Evolutionary conservation across 2,329 filamentous ascomycete species (phyloP).

Genomic region (Gaeumannomyces tritici): DNA sequence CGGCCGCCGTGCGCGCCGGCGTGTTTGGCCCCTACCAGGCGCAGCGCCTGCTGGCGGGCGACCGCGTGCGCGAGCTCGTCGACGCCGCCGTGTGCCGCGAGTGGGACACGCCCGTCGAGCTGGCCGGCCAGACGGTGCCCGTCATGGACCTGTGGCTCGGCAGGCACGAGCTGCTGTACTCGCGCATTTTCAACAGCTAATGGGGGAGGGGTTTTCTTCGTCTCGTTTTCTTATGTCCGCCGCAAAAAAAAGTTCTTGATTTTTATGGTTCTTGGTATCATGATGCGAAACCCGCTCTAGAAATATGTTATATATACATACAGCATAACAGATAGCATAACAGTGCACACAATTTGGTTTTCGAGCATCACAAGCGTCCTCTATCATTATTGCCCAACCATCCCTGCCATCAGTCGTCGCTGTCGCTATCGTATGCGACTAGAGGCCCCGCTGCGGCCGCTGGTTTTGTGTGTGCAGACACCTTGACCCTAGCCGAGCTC

Average conservation of each 20-base stretch:
- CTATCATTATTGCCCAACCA: not conserved
- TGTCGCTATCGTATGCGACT: slow-evolving; percentile 81
- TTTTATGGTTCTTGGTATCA: not conserved
- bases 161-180: slow-evolving; percentile 74
- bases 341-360: not conserved
- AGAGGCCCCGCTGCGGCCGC: slow-evolving; percentile 55
- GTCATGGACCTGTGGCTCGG: slow-evolving; percentile 77
- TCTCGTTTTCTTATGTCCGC: not conserved
- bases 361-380: not conserved
- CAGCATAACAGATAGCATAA: not conserved
- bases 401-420: slow-evolving; percentile 15
- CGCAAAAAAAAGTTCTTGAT: not conserved
- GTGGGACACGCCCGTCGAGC: slow-evolving; percentile 48
- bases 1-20: slow-evolving; percentile 66
- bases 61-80: slow-evolving; percentile 47
- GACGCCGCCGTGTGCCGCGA: slow-evolving; percentile 47
- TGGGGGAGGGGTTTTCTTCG: not conserved
- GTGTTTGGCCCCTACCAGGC: slow-evolving; percentile 75
- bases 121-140: slow-evolving; percentile 66
- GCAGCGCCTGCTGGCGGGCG: slow-evolving; percentile 60
- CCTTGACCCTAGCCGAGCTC: slow-evolving; percentile 44
- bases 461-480: slow-evolving; percentile 33
- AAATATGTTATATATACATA: not conserved
- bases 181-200: slow-evolving; percentile 77
- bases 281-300: not conserved